Evolutionary conservation across 2,329 filamentous ascomycete species (phyloP).

Genomic region (Fusarium buxicola): DNA sequence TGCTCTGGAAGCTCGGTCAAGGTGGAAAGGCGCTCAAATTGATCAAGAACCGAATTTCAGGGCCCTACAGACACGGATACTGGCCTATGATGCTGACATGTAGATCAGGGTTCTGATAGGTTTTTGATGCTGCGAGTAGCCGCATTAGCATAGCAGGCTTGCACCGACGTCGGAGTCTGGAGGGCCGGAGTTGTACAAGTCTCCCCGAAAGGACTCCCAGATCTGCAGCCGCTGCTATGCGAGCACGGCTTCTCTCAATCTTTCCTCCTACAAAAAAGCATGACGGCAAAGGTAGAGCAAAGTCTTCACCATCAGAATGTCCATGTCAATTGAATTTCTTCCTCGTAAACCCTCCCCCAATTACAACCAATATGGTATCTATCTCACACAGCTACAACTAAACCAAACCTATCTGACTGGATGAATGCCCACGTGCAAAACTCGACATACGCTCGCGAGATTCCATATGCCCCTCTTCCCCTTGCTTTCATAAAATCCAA

Average conservation of each 20-base stretch:
- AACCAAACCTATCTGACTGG: slow-evolving; percentile 41
- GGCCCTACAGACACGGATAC: slow-evolving; percentile 6
- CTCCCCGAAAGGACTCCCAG: slow-evolving; percentile 3
- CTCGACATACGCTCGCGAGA: slow-evolving; percentile 15
- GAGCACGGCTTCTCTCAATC: not conserved
- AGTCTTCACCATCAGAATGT: slow-evolving; percentile 9
- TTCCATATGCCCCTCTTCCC: slow-evolving; percentile 14
- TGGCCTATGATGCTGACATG: slow-evolving; percentile 25
- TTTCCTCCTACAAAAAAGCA: not conserved
- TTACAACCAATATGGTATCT: slow-evolving; percentile 45
- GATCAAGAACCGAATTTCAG: not conserved
- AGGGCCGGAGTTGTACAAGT: slow-evolving; percentile 10
- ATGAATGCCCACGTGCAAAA: slow-evolving; percentile 25
- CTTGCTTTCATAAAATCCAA: slow-evolving; percentile 37
- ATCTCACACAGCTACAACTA: slow-evolving; percentile 44
- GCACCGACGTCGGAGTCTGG: slow-evolving; percentile 33
- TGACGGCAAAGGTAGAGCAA: not conserved
- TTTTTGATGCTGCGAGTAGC: slow-evolving; percentile 19
- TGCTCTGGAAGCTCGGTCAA: too few relatives aligned
- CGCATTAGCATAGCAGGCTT: slow-evolving; percentile 19
- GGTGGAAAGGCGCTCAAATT: not conserved
- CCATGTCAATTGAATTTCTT: slow-evolving; percentile 26
- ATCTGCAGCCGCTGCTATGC: not conserved
- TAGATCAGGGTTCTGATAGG: too few relatives aligned
- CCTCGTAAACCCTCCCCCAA: slow-evolving; percentile 14